Evolutionary conservation across 1,284 basidiomycete genomes (phyloP).

Genomic region (Cutaneotrichosporon daszewskae): DNA sequence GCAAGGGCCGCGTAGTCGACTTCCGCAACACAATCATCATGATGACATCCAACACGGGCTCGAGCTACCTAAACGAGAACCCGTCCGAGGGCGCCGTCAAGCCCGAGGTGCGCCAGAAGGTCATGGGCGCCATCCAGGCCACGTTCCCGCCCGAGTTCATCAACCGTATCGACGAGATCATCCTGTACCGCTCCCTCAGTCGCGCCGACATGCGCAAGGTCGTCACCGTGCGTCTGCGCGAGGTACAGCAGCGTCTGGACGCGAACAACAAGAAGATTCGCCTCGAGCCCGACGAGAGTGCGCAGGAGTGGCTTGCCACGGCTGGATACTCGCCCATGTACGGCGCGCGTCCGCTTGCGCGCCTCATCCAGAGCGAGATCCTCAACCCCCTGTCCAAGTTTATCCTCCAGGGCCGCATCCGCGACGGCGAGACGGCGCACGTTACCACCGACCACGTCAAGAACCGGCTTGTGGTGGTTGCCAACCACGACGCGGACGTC

Average conservation of each 20-base stretch:
- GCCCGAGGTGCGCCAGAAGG: conserved; percentile 58
- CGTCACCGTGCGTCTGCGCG: conserved; percentile 66
- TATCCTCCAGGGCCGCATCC: conserved; percentile 65
- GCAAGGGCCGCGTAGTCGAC: conserved; percentile 41
- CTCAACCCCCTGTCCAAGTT: conserved; percentile 72
- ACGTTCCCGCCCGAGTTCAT: conserved; percentile 87
- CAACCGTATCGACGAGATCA: conserved; percentile 79
- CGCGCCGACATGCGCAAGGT: conserved; percentile 67
- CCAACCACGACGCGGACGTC: conserved; percentile 64
- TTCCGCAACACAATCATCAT: conserved; percentile 79
- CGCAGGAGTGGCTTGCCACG: conserved; percentile 66
- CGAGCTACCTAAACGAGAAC: conserved; percentile 62
- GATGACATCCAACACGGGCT: conserved; percentile 86
- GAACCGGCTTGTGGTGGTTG: conserved; percentile 72
- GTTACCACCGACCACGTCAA: conserved; percentile 74
- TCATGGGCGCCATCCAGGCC: conserved; percentile 67
- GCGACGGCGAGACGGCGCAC: conserved; percentile 70
- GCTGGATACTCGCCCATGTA: conserved; percentile 81
- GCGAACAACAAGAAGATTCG: conserved; percentile 57
- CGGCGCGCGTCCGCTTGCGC: conserved; percentile 73
- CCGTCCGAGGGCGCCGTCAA: conserved; percentile 70
- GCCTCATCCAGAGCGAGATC: conserved; percentile 71
- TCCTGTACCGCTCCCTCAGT: conserved; percentile 85
- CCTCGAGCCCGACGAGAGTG: conserved; percentile 62
- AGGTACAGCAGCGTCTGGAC: conserved; percentile 64